Evolutionary conservation across 306 rosid genomes (phyloP).

Genomic region (Acacia confusa): DNA sequence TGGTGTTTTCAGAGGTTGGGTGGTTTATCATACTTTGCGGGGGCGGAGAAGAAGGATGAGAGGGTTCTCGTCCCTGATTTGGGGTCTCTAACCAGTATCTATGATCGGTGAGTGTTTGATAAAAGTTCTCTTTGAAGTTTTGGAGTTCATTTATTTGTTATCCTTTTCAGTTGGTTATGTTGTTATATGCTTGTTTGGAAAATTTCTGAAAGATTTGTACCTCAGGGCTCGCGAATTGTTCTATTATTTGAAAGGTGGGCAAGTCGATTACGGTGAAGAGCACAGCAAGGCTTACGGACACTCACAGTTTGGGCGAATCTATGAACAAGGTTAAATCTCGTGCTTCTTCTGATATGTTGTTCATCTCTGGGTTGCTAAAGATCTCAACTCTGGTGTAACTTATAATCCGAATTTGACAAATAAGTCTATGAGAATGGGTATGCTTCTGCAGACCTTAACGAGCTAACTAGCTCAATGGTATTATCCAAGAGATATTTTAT

Average conservation of each 20-base stretch:
- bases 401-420: not conserved
- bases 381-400: not conserved
- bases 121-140: not conserved
- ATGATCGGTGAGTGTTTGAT: constrained; percentile 64
- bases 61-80: constrained; percentile 98
- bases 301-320: constrained; percentile 73
- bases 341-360: constrained; percentile 18
- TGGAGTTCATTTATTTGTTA: not conserved
- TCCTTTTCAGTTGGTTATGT: not conserved
- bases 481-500: not conserved
- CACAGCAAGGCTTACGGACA: constrained; percentile 91
- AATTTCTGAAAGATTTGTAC: constrained; percentile 1
- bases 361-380: not conserved
- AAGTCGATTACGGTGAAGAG: constrained; percentile 89
- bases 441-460: not conserved
- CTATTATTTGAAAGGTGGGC: constrained; percentile 96
- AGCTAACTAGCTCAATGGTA: not conserved
- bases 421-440: not conserved
- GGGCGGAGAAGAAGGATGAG: constrained; percentile 96
- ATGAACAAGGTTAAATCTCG: constrained; percentile 67
- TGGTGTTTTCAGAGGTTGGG: constrained; percentile 67
- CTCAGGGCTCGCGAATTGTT: constrained; percentile 92
- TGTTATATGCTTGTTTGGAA: not conserved
- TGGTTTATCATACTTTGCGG: constrained; percentile 82
- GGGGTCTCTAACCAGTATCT: constrained; percentile 88